Percentiles rank a stretch among this genome's conserved stretches.
These are phyloP conservation scores for Angophora floribunda DNA, from an alignment of 345 rosid genomes.

Conservation along the genomic window DNA sequence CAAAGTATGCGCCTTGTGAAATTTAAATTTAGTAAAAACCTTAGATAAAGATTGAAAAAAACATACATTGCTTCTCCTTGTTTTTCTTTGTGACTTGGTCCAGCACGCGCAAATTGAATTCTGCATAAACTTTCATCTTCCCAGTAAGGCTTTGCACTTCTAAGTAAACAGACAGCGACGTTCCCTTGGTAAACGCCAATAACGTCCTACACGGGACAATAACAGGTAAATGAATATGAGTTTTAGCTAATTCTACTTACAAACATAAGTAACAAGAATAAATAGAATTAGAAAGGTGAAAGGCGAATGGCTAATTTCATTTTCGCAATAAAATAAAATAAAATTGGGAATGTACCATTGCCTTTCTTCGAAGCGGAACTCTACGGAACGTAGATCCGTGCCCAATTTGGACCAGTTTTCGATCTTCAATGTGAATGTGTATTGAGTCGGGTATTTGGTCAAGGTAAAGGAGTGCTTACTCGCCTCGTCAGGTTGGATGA, in stretches of 20 bases:
- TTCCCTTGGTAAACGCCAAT: neutral
- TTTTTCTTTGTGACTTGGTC: neutral
- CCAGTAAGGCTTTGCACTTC: neutral
- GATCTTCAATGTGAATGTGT: neutral
- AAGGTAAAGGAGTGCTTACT: neutral
- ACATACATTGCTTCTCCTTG: neutral
- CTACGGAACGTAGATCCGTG: neutral
- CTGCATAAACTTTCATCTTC: neutral
- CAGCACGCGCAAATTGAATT: neutral
- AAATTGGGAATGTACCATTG: too few species aligned
- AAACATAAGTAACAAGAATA: too few species aligned
- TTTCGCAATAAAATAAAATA: too few species aligned
- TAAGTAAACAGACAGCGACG: neutral
- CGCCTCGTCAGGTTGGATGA: neutral
- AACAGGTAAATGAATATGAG: too few species aligned
- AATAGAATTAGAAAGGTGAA: too few species aligned
- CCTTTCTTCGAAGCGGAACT: too few species aligned
- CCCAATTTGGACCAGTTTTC: neutral
- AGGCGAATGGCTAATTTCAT: too few species aligned
- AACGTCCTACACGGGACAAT: too few species aligned
- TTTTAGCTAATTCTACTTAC: too few species aligned
- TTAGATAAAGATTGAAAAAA: too few species aligned
- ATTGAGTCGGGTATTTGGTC: neutral
- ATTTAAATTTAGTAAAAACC: neutral
- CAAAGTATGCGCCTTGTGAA: neutral